phyloP scores from a whole-genome alignment of 2,329 filamentous ascomycete genomes.

The Emmonsiellopsis sp. region DNA sequence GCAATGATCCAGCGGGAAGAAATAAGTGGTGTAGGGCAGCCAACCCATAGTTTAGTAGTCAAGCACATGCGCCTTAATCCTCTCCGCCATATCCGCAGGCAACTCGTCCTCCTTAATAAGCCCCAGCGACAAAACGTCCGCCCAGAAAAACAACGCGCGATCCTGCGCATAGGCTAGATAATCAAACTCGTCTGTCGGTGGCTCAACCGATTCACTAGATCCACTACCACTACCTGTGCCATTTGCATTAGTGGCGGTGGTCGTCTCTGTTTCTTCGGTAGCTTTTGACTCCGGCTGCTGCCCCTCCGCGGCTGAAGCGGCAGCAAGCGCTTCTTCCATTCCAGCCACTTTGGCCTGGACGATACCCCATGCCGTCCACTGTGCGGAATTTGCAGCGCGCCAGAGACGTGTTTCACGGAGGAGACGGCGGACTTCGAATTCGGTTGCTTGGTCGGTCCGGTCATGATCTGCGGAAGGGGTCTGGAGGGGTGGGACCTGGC shows the following conservation, averaged over 20 bases:
- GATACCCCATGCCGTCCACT: conserved; percentile 95
- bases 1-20: too few species aligned
- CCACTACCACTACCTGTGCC: neutral
- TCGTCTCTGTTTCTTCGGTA: conserved; percentile 1
- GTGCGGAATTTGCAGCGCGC: conserved; percentile 77
- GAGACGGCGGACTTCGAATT: conserved; percentile 60
- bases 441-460: conserved; percentile 53
- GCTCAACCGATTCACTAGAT: neutral
- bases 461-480: conserved; percentile 43
- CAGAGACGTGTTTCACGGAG: conserved; percentile 74
- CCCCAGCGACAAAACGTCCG: conserved; percentile 71
- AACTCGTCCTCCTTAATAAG: conserved; percentile 68
- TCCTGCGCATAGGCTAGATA: conserved; percentile 89
- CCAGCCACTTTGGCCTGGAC: conserved; percentile 84
- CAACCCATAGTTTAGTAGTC: conserved; percentile 45
- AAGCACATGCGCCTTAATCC: conserved; percentile 55
- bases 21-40: too few species aligned
- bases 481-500: conserved; percentile 48
- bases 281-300: conserved; percentile 3
- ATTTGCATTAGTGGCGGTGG: neutral
- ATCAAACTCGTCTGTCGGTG: conserved; percentile 69
- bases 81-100: conserved; percentile 54
- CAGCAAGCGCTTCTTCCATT: conserved; percentile 42
- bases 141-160: conserved; percentile 88
- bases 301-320: conserved; percentile 14